Evolutionary conservation across 2,329 filamentous ascomycete species (phyloP).

Genomic region (Diaporthe sp.): DNA sequence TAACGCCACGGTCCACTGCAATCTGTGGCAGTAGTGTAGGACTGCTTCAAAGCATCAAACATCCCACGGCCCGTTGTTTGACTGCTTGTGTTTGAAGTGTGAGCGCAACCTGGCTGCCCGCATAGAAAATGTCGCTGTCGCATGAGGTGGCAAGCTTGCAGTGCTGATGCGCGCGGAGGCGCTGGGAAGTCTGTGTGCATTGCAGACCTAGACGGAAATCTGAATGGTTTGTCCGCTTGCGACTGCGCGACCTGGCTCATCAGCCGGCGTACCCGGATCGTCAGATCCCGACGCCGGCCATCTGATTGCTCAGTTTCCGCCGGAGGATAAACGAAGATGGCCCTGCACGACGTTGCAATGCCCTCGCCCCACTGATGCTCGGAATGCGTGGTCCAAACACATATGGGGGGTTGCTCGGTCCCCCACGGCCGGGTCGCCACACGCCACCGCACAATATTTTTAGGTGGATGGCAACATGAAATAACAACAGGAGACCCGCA

Average conservation of each 20-base stretch:
- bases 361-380: conserved; percentile 13
- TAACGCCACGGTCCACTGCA: background rate
- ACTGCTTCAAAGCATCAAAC: background rate
- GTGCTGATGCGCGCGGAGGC: background rate
- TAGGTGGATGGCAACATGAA: background rate
- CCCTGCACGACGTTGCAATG: background rate
- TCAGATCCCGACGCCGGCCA: conserved; percentile 15
- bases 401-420: conserved; percentile 3
- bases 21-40: background rate
- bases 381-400: background rate
- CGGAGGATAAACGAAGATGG: conserved; percentile 9
- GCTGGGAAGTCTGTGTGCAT: background rate
- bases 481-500: background rate
- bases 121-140: background rate
- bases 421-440: conserved; percentile 18
- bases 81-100: background rate
- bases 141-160: background rate
- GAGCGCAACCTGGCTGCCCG: background rate
- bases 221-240: background rate
- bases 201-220: background rate
- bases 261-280: background rate
- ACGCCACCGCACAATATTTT: background rate
- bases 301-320: background rate
- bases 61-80: background rate
- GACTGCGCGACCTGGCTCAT: background rate